phyloP scores from a whole-genome alignment of 805 yeast genomes.

The Metschnikowia lochheadii region DNA sequence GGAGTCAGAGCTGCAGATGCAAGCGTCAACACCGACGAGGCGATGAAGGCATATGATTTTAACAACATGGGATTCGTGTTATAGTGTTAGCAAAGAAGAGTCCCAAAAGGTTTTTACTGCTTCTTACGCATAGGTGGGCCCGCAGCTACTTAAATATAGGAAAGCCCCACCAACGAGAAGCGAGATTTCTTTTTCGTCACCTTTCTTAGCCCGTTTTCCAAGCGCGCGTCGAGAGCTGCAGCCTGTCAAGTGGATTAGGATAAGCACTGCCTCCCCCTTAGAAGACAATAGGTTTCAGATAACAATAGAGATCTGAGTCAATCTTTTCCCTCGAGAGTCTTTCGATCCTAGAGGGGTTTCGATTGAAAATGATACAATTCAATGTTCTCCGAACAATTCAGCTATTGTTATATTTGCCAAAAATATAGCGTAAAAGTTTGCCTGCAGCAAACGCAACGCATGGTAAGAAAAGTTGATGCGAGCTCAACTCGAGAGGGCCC shows the following conservation, averaged over 20 bases:
- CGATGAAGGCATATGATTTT: neutral
- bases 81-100: neutral
- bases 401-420: too few relatives aligned
- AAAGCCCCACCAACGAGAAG: neutral
- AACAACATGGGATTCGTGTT: neutral
- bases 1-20: conserved; percentile 9
- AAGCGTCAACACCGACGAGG: conserved; percentile 4
- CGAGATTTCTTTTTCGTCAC: neutral
- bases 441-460: too few relatives aligned
- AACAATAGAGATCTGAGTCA: neutral
- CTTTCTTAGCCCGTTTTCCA: neutral
- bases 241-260: neutral
- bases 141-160: neutral
- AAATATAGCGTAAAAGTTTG: too few relatives aligned
- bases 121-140: neutral
- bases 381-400: too few relatives aligned
- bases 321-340: too few relatives aligned
- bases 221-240: neutral
- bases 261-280: neutral
- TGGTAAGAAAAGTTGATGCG: too few relatives aligned
- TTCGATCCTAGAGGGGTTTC: too few relatives aligned
- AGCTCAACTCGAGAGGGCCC: too few relatives aligned
- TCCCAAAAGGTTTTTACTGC: neutral
- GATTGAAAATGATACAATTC: too few relatives aligned
- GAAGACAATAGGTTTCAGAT: neutral